Conservation (phyloP, 108 stramenopile species). For the Chaetoceros tenuissimus region DNA sequence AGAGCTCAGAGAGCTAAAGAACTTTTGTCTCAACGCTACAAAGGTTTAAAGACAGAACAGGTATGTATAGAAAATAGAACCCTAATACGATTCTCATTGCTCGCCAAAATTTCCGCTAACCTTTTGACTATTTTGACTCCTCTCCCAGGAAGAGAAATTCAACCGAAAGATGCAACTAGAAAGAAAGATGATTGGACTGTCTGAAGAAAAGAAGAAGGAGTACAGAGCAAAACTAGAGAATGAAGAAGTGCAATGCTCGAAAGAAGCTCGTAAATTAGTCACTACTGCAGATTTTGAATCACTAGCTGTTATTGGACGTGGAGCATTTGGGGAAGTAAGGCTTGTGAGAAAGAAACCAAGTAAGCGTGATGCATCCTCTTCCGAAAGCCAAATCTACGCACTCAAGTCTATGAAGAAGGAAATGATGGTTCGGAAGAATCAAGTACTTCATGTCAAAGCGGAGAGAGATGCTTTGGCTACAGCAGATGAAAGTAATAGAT, state of each 20-base stretch:
- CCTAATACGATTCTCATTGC: constrained; percentile 1
- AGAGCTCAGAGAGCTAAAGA: constrained; percentile 84
- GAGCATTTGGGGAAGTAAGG: constrained; percentile 96
- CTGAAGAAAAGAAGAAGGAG: constrained; percentile 72
- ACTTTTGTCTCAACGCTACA: constrained; percentile 66
- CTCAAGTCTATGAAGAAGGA: constrained; percentile 99
- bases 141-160: constrained; percentile 55
- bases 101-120: neutral
- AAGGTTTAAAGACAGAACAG: constrained; percentile 65
- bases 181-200: constrained; percentile 71
- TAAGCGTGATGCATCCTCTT: constrained; percentile 14
- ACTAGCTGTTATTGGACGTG: constrained; percentile 87
- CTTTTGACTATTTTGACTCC: neutral
- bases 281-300: constrained; percentile 87
- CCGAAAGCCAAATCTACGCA: constrained; percentile 77
- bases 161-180: constrained; percentile 79
- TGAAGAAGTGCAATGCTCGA: constrained; percentile 74
- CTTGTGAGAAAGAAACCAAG: constrained; percentile 77
- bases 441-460: constrained; percentile 96
- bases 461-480: constrained; percentile 94
- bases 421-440: constrained; percentile 99
- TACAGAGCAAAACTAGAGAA: constrained; percentile 63
- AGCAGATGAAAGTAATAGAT: constrained; percentile 85
- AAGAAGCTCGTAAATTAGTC: constrained; percentile 67
- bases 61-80: constrained; percentile 27